Base-by-base conservation (phyloP, 352 stramenopile species). In the Phytophthora agathidicida region DNA sequence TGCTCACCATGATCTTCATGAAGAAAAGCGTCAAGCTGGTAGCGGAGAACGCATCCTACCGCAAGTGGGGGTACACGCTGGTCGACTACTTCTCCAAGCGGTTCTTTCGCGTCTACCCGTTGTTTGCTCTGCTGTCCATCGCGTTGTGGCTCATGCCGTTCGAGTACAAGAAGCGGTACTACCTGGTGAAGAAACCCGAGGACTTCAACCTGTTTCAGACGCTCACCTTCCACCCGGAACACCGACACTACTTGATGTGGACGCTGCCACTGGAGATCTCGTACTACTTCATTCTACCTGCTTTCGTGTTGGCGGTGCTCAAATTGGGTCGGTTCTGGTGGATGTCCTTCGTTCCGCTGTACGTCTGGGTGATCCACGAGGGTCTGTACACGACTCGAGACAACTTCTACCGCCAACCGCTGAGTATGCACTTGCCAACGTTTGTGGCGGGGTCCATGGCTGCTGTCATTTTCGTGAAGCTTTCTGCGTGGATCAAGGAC, bases 221-320 rank as follows among this genome's bases (percentile, higher is more conserved):
- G 36, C 36, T 43, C 36, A 35, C 20, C 5, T 54, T 54, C 26
- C 45, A 54, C 16, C 45, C 45, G 5, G 45, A 54, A 26, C 31
- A 54, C 32, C 45, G 45, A 35, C 45, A 54, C 45, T 54, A 36
- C 32, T 32, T 54, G 32, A 54, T 54, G 45, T 54, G 45, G 45
- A 54, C 45, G n/a, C 22, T 54, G 24, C 46, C 46, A 7, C 19
- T 54, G n/a, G 46, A 54, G 22, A 54, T 54, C 22, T 54, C 46
- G 32, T 44, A 54, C 46, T 54, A 54, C 23, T 54, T 54, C 36
- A 57, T 57, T 19, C 17, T 57, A 14, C 48, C 48, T 28, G 36
- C 35, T 3, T 57, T 57, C 14, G 48, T 57, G 4, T 7, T 57
- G 7, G 36, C 13, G 3, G 48, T 57, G 13, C 36, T 57, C 16